Evolutionary conservation across 2,329 filamentous ascomycete species (phyloP).

Genomic region (Zarea fungicola): DNA sequence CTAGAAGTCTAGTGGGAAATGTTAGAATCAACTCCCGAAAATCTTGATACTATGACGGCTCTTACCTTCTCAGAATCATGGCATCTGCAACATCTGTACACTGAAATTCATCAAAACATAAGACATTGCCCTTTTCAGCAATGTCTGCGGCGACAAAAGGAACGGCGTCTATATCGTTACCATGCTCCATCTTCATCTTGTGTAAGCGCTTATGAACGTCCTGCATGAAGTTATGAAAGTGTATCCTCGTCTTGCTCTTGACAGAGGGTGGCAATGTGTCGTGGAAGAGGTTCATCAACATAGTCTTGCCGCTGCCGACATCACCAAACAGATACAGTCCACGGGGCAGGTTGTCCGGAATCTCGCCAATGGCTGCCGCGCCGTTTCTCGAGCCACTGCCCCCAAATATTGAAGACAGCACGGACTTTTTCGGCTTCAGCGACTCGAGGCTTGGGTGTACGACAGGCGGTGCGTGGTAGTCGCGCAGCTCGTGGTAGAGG

Average conservation of each 20-base stretch:
- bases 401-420: constrained; percentile 58
- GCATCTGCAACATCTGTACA: constrained; percentile 97
- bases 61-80: constrained; percentile 82
- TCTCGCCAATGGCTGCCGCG: constrained; percentile 39
- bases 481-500: constrained; percentile 73
- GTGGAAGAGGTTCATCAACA: constrained; percentile 98
- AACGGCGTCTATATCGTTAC: constrained; percentile 82
- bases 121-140: constrained; percentile 73
- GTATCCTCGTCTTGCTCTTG: constrained; percentile 80
- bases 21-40: too few species aligned
- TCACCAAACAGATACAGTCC: constrained; percentile 95
- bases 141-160: constrained; percentile 95
- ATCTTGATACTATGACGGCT: too few species aligned
- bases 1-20: constrained; percentile 68
- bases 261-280: constrained; percentile 82
- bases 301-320: constrained; percentile 96
- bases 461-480: constrained; percentile 70
- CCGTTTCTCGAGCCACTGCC: constrained; percentile 39
- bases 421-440: constrained; percentile 49
- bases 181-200: constrained; percentile 81
- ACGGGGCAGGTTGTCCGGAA: constrained; percentile 72
- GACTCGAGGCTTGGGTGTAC: constrained; percentile 73
- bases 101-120: constrained; percentile 99
- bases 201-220: constrained; percentile 90
- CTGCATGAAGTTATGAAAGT: constrained; percentile 99